Conservation (phyloP, 2,329 filamentous ascomycete genomes). For the Didymella glomerata region DNA sequence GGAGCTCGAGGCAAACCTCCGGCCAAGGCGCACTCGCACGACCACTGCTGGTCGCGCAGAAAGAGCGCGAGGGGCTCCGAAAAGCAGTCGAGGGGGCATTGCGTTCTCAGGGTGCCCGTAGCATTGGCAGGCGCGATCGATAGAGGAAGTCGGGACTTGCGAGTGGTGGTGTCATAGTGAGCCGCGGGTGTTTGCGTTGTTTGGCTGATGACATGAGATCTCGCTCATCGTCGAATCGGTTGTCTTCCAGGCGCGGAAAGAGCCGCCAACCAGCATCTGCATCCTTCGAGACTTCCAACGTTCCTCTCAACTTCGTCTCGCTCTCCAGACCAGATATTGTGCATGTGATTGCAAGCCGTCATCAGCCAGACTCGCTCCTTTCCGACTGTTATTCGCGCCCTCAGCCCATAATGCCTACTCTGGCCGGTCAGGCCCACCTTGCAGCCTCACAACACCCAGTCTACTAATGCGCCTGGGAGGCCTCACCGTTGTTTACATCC, state of each 20-base stretch:
- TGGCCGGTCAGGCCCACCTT: constrained; percentile 11
- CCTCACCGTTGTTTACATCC: constrained; percentile 5
- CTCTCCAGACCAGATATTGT: background rate
- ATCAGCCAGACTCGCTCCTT: background rate
- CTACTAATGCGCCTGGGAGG: constrained; percentile 8
- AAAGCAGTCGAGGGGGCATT: constrained; percentile 46
- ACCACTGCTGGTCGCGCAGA: constrained; percentile 23
- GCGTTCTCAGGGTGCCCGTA: constrained; percentile 27
- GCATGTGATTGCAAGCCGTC: background rate
- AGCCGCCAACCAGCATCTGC: constrained; percentile 12
- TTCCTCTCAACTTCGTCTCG: constrained; percentile 1
- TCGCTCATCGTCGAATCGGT: constrained; percentile 15
- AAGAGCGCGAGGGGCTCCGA: constrained; percentile 30
- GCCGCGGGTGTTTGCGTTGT: constrained; percentile 32
- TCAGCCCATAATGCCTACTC: constrained; percentile 9
- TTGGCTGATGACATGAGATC: constrained; percentile 28
- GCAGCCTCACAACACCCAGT: constrained; percentile 4
- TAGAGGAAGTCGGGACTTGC: constrained; percentile 19
- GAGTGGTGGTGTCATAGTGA: constrained; percentile 39
- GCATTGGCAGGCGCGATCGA: constrained; percentile 31
- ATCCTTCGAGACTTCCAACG: constrained; percentile 13
- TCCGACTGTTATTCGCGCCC: no score
- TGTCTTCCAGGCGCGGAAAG: constrained; percentile 13
- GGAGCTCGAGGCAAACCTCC: constrained; percentile 46
- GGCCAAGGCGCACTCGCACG: constrained; percentile 30